Evolutionary conservation across 768 basidiomycete species (phyloP), one percentile per base, ranked within the genome.

Genomic region (Dioszegia crocea): DNA sequence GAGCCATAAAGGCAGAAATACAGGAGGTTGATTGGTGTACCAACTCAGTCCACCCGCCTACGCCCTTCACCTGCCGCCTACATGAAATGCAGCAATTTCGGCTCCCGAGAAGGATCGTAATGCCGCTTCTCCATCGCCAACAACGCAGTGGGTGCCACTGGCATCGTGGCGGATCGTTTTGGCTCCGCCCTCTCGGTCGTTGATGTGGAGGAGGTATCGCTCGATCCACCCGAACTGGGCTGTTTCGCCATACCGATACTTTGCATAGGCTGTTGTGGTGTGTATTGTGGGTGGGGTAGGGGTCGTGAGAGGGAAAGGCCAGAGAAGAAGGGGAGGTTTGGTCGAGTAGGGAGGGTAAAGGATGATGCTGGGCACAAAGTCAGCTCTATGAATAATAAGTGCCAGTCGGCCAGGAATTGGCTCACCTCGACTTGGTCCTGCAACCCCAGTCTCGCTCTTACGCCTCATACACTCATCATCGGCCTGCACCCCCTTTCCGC

Each of bases 41-140:
- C 44, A 46, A 26, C n/a, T n/a, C n/a, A n/a, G n/a, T n/a, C n/a
- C n/a, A n/a, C n/a, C n/a, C n/a, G n/a, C n/a, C n/a, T n/a, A n/a
- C n/a, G n/a, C n/a, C n/a, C n/a, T n/a, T n/a, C n/a, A n/a, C n/a
- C n/a, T n/a, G 2, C 19, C 23, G 38, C 27, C 30, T 43, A 62
- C 24, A 67, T 55, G 16, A 67, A 50, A 33, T 63, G 63, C 12
- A 70, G 41, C n/a, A 69, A 36, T 51, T 65, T 70, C 1, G 68
- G 68, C 52, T 70, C 68, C 46, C 62, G 58, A 5, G 59, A 63
- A 17, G 68, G 68, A 56, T 70, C 68, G 43, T 66, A 70, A 59
- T 70, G 68, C 31, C 61, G 56, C 38, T 59, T 64, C 23, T 48
- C 66, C 36, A 50, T 21, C 6, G 17, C 49, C 19, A 31, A 31